These are phyloP conservation scores for Combretum micranthum DNA, from an alignment of 345 rosid species.

Conservation along the genomic window DNA sequence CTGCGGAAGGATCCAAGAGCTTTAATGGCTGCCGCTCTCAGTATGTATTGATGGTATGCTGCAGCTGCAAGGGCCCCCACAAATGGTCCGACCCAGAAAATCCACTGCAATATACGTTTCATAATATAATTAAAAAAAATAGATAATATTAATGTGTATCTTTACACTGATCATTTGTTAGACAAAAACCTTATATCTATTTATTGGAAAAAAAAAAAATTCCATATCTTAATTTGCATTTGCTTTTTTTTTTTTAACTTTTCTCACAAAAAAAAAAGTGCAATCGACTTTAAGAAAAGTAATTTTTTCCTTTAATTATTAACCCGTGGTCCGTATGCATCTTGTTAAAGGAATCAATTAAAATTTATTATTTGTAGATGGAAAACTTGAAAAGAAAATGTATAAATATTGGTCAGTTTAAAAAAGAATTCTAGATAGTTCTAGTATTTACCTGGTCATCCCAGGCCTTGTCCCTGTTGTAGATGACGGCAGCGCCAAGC, in stretches of 20 bases:
- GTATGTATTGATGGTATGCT: constrained; percentile 49
- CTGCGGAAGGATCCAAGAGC: constrained; percentile 68
- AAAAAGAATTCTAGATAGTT: not conserved
- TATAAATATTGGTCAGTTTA: too few relatives aligned
- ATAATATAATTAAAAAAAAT: not conserved
- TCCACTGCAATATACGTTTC: constrained; percentile 32
- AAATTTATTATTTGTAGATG: too few relatives aligned
- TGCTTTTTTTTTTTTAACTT: too few relatives aligned
- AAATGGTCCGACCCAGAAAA: constrained; percentile 70
- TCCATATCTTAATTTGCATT: not conserved
- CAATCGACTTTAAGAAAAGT: too few relatives aligned
- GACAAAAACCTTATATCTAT: not conserved
- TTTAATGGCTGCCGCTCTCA: constrained; percentile 55
- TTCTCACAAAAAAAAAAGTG: too few relatives aligned
- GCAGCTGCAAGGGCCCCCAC: constrained; percentile 72
- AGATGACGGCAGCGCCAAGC: constrained; percentile 60
- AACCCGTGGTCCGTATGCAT: too few relatives aligned
- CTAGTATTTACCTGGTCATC: constrained; percentile 54
- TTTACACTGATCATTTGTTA: not conserved
- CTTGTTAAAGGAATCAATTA: too few relatives aligned
- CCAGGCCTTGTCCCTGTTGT: constrained; percentile 42
- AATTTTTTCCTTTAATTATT: too few relatives aligned
- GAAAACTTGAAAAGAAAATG: too few relatives aligned
- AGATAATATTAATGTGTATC: not conserved
- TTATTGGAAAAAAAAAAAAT: accelerated